A percentile compares a stretch with the other conserved stretches of the same genome.
These are phyloP conservation scores for Dictyostelium intermedium DNA, from an alignment of 78 protist species.

Conservation along the genomic window DNA sequence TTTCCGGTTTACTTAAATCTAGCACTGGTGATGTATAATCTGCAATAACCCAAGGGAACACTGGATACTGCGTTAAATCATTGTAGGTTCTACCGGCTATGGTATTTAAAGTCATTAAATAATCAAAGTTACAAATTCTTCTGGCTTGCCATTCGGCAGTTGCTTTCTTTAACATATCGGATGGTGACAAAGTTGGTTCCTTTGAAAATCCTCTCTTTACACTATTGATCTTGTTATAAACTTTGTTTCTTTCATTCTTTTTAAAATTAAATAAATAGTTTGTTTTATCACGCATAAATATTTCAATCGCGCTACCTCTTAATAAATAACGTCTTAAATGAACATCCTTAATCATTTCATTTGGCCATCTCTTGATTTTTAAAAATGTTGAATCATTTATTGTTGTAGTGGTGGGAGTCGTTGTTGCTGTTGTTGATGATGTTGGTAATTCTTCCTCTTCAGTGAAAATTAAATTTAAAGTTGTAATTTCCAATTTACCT, in stretches of 20 bases:
- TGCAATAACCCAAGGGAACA: constrained; percentile 95
- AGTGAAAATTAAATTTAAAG: constrained; percentile 29
- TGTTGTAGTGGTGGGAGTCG: not conserved
- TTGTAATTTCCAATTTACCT: constrained; percentile 64
- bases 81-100: constrained; percentile 89
- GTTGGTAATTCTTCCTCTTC: constrained; percentile 10
- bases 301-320: constrained; percentile 81
- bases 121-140: constrained; percentile 86
- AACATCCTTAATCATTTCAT: constrained; percentile 45
- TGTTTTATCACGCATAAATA: constrained; percentile 79
- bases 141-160: constrained; percentile 76
- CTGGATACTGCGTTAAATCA: constrained; percentile 97
- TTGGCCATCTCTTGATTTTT: constrained; percentile 58
- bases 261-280: constrained; percentile 70
- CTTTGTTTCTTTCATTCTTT: constrained; percentile 24
- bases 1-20: constrained; percentile 80
- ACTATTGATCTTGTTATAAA: not conserved
- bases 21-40: constrained; percentile 74
- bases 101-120: constrained; percentile 90
- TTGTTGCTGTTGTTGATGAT: not conserved
- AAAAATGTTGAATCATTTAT: not conserved
- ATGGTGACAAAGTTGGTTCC: constrained; percentile 26
- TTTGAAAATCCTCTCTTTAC: not conserved
- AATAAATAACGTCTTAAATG: constrained; percentile 77
- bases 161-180: constrained; percentile 42